Evolutionary conservation across 169 alveolate genomes (phyloP), one percentile per base, ranked within the genome.

Genomic region (Perkinsus marinus): DNA sequence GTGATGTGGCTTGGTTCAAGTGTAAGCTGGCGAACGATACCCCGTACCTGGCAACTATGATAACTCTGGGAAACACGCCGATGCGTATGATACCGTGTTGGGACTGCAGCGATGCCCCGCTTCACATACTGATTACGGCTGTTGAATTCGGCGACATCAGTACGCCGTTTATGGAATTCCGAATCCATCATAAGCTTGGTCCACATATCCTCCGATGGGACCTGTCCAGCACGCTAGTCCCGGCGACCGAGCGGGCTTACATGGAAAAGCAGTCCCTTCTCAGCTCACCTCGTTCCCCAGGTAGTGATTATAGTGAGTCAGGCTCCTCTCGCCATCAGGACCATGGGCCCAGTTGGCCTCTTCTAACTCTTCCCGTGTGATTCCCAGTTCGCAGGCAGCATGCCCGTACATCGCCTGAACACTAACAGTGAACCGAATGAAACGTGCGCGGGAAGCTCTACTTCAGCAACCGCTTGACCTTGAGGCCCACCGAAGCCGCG

Each of bases 1-100:
- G 91, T 0, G 94, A 93, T 3, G 92, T 93, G 17, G 92, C 91
- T 90, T 93, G 94, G 79, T 93, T 93, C 91, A 93, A n/a, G 93
- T 43, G 68, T 79, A 36, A 89, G 68, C 92, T 92, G 0, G 94
- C 91, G 92, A 93, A 93, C 47, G 92, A 89, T 68, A 93, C 91
- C 9, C 79, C 79, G 79, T 57, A 57, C 79, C 79, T 57, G 79
- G 34, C 5, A 13, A 57, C 5, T 6, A 16, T 16, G 22, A 57
- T 57, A 16, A 26, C 79, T 9, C 68, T n/a, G 34, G 90, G 39
- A 2, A 26, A 0, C 39, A 30, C n/a, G 19, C 6, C 39, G 39
- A 69, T 7, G 43, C 90, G 16, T 69, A 30, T 68, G 30, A 39
- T 68, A 93, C 92, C 90, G 90, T 39, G 91, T 91, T 5, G 92